A percentile compares a stretch with the other conserved stretches of the same genome.
These are phyloP conservation scores for Hericium coralloides DNA, from an alignment of 768 basidiomycete species.

Conservation along the genomic window DNA sequence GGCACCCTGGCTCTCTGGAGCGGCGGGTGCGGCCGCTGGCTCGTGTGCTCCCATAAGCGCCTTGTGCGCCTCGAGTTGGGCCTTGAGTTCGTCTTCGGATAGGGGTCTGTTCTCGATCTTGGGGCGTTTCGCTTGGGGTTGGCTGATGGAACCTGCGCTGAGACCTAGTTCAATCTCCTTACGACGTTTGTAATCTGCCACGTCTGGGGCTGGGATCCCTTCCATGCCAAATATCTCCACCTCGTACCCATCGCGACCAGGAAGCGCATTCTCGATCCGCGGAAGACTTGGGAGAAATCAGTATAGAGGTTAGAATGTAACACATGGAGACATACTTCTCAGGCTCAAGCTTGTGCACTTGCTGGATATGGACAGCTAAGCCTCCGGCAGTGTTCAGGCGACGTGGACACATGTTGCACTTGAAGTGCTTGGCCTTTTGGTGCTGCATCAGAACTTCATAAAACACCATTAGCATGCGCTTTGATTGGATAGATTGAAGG, in stretches of 20 bases:
- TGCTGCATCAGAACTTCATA: conserved; percentile 90
- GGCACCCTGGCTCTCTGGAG: conserved; percentile 37
- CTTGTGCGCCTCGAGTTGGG: conserved; percentile 84
- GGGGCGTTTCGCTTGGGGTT: conserved; percentile 73
- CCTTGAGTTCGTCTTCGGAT: conserved; percentile 74
- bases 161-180: conserved; percentile 93
- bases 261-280: conserved; percentile 95
- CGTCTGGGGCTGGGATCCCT: conserved; percentile 88
- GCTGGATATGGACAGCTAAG: conserved; percentile 94
- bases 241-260: conserved; percentile 95
- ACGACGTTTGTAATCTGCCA: conserved; percentile 91
- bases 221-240: conserved; percentile 99
- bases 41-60: conserved; percentile 74
- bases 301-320: not conserved
- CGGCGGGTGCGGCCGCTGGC: conserved; percentile 22
- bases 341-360: conserved; percentile 98
- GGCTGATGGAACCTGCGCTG: conserved; percentile 70
- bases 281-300: conserved; percentile 38
- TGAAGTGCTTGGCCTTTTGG: conserved; percentile 99
- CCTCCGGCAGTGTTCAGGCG: conserved; percentile 96
- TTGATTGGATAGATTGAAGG: not conserved
- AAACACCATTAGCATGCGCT: not conserved
- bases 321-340: conserved; percentile 39
- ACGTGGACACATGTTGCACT: conserved; percentile 92
- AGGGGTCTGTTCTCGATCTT: conserved; percentile 72